Conservation (phyloP, 805 yeast species). For the Metahyphopichia silvanorum region DNA sequence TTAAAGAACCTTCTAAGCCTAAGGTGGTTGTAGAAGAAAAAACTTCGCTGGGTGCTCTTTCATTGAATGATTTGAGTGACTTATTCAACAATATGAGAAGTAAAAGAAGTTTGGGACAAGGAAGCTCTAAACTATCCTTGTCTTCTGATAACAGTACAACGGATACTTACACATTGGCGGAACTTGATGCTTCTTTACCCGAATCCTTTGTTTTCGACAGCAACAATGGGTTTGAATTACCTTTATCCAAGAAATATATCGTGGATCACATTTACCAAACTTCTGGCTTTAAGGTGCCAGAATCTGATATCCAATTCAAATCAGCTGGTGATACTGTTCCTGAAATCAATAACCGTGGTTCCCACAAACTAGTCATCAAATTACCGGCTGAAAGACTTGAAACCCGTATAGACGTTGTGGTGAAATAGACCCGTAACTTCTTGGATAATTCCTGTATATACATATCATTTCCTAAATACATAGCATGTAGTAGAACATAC, state of each 20-base stretch:
- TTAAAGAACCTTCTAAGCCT: conserved; percentile 1
- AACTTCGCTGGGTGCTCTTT: conserved; percentile 21
- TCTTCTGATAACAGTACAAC: conserved; percentile 10
- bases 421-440: too few relatives aligned
- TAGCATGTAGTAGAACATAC: too few relatives aligned
- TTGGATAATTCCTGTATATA: too few relatives aligned
- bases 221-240: conserved; percentile 14
- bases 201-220: conserved; percentile 14
- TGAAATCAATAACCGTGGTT: too few relatives aligned
- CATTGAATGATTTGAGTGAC: conserved; percentile 35
- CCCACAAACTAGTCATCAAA: too few relatives aligned
- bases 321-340: too few relatives aligned
- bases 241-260: conserved; percentile 24
- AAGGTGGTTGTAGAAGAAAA: conserved; percentile 6
- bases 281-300: conserved; percentile 31
- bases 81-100: conserved; percentile 30
- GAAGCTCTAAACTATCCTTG: conserved; percentile 1
- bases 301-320: conserved; percentile 17
- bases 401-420: too few relatives aligned
- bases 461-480: too few relatives aligned
- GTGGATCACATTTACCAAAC: conserved; percentile 20
- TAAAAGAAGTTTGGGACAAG: conserved; percentile 4
- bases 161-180: conserved; percentile 21
- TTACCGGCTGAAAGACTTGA: too few relatives aligned
- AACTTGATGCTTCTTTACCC: conserved; percentile 30